Evolutionary conservation across 2,329 filamentous ascomycete genomes (phyloP), one percentile per base, ranked within the genome.

Genomic region (Colletotrichum filicis): DNA sequence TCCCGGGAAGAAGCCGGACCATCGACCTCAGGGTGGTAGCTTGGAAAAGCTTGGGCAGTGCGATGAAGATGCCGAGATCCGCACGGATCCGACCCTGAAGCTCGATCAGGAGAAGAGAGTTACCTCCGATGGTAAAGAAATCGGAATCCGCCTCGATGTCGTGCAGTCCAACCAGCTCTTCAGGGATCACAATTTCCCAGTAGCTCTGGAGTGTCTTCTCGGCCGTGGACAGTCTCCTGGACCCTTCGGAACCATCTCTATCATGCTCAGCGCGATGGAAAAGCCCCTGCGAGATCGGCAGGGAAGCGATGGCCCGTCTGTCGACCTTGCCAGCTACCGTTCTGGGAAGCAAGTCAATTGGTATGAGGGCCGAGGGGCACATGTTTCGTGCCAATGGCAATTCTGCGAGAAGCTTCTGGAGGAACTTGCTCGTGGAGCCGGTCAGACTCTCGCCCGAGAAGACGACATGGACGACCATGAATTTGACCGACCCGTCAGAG

Each of bases 111-210:
- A 83, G 76, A 1, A 84, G 68, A 1, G 82, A 84, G 62, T 79
- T 83, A 5, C 82, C 83, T 22, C 83, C 83, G 3, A 79, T 63
- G 1, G 72, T 53, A 72, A 84, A 85, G 75, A 85, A 84, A 75
- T 84, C 79, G 0, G 82, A 77, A 1, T 73, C 49, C 3, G 68
- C 37, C 22, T 53, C 52, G 59, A 61, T 46, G 5, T 37, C 30
- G 14, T 42, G 32, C n/a, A 59, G 3, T 9, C 57, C 57, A 16
- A 42, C 12, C n/a, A 59, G 32, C 57, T 59, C 57, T 5, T 61
- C 59, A 4, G 59, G 59, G 14, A 49, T 30, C 12, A 61, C 59
- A 14, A 22, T 11, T 12, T 49, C 35, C 59, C 59, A 61, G 6
- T 28, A 28, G 14, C 22, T 7, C 8, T 37, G 14, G 9, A 61